Base-by-base conservation (phyloP, 2,329 filamentous ascomycete genomes). In the Fusarium mexicanum region DNA sequence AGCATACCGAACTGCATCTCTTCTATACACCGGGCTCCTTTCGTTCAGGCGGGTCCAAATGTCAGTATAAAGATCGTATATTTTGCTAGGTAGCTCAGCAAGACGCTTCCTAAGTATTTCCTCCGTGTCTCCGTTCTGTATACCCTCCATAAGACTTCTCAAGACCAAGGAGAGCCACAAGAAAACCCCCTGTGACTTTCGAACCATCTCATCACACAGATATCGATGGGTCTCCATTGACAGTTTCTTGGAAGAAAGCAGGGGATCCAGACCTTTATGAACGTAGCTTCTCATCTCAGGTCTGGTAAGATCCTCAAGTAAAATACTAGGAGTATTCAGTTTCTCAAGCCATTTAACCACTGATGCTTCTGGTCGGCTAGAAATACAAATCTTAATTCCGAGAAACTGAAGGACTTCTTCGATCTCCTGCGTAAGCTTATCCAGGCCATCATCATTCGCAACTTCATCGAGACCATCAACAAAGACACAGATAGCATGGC, bases 101-200 rank as follows among this genome's bases (percentile, higher is more conserved):
- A 55, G n/a, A 4, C 51, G 24, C 5, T 13, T 2, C 6, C 6
- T 17, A 0, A 55, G 51, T 24, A 29, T 16, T 0, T 55, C 0
- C 3, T 40, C 18, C 0, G 37, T 12, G 20, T 55, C 37, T 22
- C 26, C 10, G 3, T 41, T 41, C 10, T 26, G 4, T 29, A 40
- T 41, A 5, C 51, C 37, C 0, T 2, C 20, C 16, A 31, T 9
- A 4, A 55, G 24, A 0, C 51, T 41, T 29, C 8, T 41, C 0
- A 55, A 16, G 7, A 40, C 51, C 14, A 55, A 26, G 0, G 5
- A 31, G 3, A 55, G 35, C 51, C 37, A 55, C 1, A 55, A 8
- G 3, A 55, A 55, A 0, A 55, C 26, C 3, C 51, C 51, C 3
- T 41, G 18, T 6, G 51, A 26, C 0, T 41, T 55, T 8, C 3